Conservation (phyloP, 2,329 filamentous ascomycete species). For the Hyphodiscus sp. region DNA sequence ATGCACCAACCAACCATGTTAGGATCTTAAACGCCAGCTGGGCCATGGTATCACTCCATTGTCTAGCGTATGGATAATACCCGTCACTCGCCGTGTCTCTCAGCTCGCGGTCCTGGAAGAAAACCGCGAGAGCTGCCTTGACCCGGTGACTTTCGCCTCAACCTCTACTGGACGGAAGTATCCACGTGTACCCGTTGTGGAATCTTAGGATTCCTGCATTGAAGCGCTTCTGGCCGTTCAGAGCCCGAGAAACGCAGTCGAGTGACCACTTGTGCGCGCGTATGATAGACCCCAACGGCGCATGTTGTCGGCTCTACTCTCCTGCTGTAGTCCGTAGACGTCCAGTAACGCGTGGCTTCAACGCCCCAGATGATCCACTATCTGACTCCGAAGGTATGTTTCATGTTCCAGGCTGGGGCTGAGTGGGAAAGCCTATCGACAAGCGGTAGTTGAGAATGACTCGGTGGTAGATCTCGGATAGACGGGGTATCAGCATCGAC, state of each 20-base stretch:
- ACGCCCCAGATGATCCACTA: background rate
- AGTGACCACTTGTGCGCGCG: conserved; percentile 1
- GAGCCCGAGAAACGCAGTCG: conserved; percentile 7
- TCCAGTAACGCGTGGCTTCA: background rate
- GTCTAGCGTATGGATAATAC: background rate
- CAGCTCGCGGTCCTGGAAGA: background rate
- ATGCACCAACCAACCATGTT: too few species aligned
- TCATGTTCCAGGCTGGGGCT: background rate
- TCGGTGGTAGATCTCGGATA: background rate
- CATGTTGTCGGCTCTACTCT: background rate
- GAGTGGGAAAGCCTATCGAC: background rate
- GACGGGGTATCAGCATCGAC: background rate
- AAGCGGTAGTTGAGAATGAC: background rate
- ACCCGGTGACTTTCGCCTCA: background rate
- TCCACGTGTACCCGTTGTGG: background rate
- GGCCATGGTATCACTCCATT: too few species aligned
- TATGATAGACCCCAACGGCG: background rate
- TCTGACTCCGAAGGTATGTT: background rate
- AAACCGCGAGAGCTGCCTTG: background rate
- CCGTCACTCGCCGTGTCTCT: background rate
- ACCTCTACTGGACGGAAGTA: conserved; percentile 4
- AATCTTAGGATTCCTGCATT: background rate
- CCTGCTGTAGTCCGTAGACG: too few species aligned
- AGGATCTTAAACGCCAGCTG: too few species aligned
- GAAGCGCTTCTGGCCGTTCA: conserved; percentile 7